Base-by-base conservation (phyloP, 2,329 filamentous ascomycete genomes). In the Triangularia setosa region DNA sequence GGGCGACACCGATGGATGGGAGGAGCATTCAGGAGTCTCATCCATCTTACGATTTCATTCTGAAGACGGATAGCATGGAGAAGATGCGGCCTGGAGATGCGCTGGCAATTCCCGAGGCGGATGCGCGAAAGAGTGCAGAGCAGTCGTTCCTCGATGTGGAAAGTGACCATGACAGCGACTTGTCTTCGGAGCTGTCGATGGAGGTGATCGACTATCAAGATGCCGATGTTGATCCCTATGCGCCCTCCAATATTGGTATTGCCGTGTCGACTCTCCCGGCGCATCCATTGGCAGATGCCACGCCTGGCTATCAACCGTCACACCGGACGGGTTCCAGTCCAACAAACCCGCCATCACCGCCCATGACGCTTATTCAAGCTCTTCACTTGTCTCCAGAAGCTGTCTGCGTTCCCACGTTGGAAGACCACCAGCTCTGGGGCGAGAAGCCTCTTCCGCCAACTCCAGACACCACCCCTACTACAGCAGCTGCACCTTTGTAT, bases 121-220 rank as follows among this genome's bases (percentile, higher is more conserved):
- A 21, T 21, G 14, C 61, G 61, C 69, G 21, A 65, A 69, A 30
- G 72, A 77, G 66, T 68, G 60, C 68, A 7, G 71, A 79, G 23
- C 75, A 79, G 25, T 83, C 80, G 0, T 83, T 84, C 64, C 69
- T 84, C 25, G 77, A 83, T 21, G 78, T 78, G 14, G 74, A 74
- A 14, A 84, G 82, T 61, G 79, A 81, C 53, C 75, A 78, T 54
- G 82, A 81, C 52, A 86, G 82, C 28, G 86, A 89, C 65, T 77
- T 89, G 7, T 90, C 87, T 1, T 89, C 87, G 0, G 87, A 89
- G 68, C 69, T 89, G 53, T 89, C 86, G 0, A 75, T 78, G 1
- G 84, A 86, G n/a, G 73, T 78, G 1, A 70, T 79, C 2, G 77
- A 76, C 6, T 68, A 71, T 7, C 76, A 76, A 14, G 74, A 73